Evolutionary conservation across 352 stramenopile genomes (phyloP).

Genomic region (Aphanomyces euteiches): DNA sequence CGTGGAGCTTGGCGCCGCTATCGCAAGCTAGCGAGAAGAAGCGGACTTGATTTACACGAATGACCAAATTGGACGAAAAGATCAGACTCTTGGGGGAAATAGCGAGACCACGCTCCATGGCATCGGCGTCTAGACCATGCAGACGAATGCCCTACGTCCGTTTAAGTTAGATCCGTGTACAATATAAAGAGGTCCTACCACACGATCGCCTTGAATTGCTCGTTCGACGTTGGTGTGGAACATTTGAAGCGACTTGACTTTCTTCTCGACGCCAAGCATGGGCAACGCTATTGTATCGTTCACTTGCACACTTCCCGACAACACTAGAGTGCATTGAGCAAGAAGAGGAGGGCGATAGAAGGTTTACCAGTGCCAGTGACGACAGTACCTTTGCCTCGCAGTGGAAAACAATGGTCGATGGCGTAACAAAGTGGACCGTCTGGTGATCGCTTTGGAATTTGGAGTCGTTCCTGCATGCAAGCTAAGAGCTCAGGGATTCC

Average conservation of each 20-base stretch:
- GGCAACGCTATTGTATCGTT: slow-evolving; percentile 94
- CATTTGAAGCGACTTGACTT: slow-evolving; percentile 98
- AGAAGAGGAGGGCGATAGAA: background rate
- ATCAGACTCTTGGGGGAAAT: slow-evolving; percentile 51
- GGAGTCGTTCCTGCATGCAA: slow-evolving; percentile 38
- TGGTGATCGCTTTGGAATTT: slow-evolving; percentile 42
- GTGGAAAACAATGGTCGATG: slow-evolving; percentile 98
- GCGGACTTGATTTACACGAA: slow-evolving; percentile 51
- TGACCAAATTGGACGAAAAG: slow-evolving; percentile 50
- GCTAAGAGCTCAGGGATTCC: slow-evolving; percentile 75
- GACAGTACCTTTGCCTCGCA: slow-evolving; percentile 97
- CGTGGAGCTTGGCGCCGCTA: slow-evolving; percentile 67
- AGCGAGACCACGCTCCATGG: slow-evolving; percentile 59
- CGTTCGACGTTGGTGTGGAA: slow-evolving; percentile 88
- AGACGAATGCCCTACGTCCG: slow-evolving; percentile 85
- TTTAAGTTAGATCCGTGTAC: background rate
- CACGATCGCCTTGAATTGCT: slow-evolving; percentile 91
- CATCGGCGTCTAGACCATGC: slow-evolving; percentile 51
- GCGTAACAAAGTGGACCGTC: slow-evolving; percentile 86
- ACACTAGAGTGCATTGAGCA: slow-evolving; percentile 50
- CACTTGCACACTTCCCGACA: slow-evolving; percentile 81
- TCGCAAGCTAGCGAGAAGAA: slow-evolving; percentile 56
- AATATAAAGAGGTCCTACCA: slow-evolving; percentile 34
- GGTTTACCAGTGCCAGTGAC: slow-evolving; percentile 84
- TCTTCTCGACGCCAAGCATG: slow-evolving; percentile 73